Evolutionary conservation across 169 alveolate species (phyloP).

Genomic region (Cryptosporidium parvum): DNA sequence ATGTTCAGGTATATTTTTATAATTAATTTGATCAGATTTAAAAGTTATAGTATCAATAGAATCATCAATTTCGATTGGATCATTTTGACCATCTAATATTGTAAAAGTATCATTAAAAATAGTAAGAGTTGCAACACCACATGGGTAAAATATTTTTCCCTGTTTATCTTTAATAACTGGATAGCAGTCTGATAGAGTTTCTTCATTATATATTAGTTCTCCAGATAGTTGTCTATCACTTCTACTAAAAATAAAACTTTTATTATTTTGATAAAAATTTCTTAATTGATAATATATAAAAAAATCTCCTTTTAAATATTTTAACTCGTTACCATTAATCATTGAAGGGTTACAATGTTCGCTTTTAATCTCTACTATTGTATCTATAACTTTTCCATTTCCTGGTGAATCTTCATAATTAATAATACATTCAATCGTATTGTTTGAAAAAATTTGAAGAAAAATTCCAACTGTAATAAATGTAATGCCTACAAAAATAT

Average conservation of each 20-base stretch:
- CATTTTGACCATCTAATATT: conserved; percentile 75
- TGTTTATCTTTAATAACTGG: conserved; percentile 78
- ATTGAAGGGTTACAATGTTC: conserved; percentile 59
- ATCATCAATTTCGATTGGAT: conserved; percentile 81
- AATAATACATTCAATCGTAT: conserved; percentile 44
- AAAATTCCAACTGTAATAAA: conserved; percentile 32
- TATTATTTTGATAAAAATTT: conserved; percentile 83
- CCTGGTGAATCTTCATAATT: conserved; percentile 67
- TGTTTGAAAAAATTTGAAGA: conserved; percentile 11
- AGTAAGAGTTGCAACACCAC: conserved; percentile 82
- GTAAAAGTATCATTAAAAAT: conserved; percentile 83
- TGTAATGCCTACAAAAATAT: conserved; percentile 13
- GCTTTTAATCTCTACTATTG: conserved; percentile 26
- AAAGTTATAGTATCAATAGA: conserved; percentile 81
- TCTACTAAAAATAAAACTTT: conserved; percentile 78
- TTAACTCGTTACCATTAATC: conserved; percentile 14
- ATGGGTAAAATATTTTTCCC: conserved; percentile 82
- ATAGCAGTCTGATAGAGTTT: conserved; percentile 77
- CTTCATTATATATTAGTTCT: conserved; percentile 21
- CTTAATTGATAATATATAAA: conserved; percentile 79
- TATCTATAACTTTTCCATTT: conserved; percentile 5
- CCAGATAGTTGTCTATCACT: conserved; percentile 84
- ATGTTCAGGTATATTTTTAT: conserved; percentile 77
- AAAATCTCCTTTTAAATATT: conserved; percentile 25
- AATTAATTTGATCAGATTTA: conserved; percentile 79